phyloP scores from a whole-genome alignment of 192 early-diverging fungal genomes.

The Coemansia sp. region DNA sequence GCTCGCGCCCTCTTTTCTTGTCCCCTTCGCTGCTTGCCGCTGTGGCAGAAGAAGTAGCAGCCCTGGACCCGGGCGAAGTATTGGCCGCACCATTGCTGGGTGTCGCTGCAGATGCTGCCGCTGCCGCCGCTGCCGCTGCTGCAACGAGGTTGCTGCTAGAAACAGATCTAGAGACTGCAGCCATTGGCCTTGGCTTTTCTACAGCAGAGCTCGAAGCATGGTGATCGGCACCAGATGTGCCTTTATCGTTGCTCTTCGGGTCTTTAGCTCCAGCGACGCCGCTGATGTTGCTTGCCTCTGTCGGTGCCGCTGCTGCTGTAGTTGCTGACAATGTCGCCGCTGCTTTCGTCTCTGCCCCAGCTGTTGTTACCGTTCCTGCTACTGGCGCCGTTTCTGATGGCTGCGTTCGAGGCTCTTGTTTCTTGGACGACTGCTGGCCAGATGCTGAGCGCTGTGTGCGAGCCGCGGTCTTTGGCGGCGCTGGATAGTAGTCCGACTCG shows the following conservation, averaged over 20 bases:
- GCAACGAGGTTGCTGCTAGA: slow-evolving; percentile 15
- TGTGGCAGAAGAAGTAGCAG: background rate
- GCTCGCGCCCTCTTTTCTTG: slow-evolving; percentile 5
- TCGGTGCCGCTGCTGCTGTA: background rate
- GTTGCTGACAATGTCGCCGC: background rate
- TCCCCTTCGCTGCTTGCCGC: background rate
- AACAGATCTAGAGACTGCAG: slow-evolving; percentile 10
- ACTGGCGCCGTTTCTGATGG: background rate
- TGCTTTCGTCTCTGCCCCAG: background rate
- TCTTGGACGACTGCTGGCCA: slow-evolving; percentile 9
- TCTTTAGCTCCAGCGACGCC: background rate
- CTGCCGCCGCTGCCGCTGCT: slow-evolving; percentile 15
- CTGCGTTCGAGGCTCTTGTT: slow-evolving; percentile 10
- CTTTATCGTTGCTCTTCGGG: background rate
- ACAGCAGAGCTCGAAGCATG: background rate
- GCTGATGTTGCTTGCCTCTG: background rate
- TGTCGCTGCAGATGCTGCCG: no score
- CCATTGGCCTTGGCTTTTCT: slow-evolving; percentile 2
- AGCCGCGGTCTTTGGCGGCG: background rate
- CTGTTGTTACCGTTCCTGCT: slow-evolving; percentile 9
- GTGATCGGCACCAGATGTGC: background rate
- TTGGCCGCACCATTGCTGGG: background rate
- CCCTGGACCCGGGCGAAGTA: slow-evolving; percentile 5
- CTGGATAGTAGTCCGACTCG: slow-evolving; percentile 40
- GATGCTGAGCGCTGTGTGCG: slow-evolving; percentile 9